Percentiles rank a stretch among this genome's conserved stretches.
Conservation (phyloP, 345 rosid species). For the Eutrema yunnanense region DNA sequence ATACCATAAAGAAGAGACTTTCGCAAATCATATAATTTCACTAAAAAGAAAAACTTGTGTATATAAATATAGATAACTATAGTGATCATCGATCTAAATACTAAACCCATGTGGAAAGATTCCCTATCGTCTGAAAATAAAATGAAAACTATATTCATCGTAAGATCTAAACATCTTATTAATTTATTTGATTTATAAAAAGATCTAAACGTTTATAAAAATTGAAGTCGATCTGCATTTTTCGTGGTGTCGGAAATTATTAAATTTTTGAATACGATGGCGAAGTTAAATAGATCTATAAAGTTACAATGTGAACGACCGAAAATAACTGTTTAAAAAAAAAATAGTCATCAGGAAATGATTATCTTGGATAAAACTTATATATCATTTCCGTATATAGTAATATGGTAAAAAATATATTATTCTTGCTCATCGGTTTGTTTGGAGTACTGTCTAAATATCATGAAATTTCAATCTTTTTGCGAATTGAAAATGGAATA, state of each 20-base stretch:
- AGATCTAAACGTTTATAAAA: background rate
- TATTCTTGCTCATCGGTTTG: too few relatives aligned
- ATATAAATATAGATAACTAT: background rate
- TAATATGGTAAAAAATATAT: too few relatives aligned
- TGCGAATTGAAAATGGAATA: too few relatives aligned
- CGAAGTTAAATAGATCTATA: background rate
- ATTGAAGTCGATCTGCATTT: background rate
- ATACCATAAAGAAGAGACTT: background rate
- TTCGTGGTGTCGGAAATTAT: background rate
- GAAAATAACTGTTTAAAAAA: too few relatives aligned
- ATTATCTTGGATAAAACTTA: background rate
- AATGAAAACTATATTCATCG: constrained; percentile 15
- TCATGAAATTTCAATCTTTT: too few relatives aligned
- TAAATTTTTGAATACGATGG: background rate
- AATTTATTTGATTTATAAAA: background rate
- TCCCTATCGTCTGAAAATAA: constrained; percentile 24
- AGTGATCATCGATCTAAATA: constrained; percentile 20
- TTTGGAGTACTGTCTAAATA: too few relatives aligned
- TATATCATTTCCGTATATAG: background rate
- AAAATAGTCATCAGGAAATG: background rate
- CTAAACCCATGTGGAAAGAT: constrained; percentile 36
- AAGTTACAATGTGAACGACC: constrained; percentile 3
- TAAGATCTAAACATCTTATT: constrained; percentile 22
- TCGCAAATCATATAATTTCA: constrained; percentile 19
- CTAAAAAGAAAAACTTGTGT: background rate